These are phyloP conservation scores for Ophiosphaerella narmari DNA, from an alignment of 2,329 filamentous ascomycete genomes.

Conservation along the genomic window DNA sequence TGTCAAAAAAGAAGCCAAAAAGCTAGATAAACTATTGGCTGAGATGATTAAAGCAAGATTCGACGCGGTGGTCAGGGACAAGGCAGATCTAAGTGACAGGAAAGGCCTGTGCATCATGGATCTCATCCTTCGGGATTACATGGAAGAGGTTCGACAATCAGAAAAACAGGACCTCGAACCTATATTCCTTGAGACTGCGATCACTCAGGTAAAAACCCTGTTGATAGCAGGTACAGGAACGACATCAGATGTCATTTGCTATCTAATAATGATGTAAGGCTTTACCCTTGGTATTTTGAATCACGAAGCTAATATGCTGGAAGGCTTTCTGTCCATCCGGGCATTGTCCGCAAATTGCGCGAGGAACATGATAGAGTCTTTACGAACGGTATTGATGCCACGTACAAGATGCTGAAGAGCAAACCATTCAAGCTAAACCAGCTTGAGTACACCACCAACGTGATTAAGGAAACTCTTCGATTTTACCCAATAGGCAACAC, in stretches of 20 bases:
- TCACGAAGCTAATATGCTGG: not conserved
- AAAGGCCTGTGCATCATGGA: conserved; percentile 44
- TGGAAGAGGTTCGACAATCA: conserved; percentile 19
- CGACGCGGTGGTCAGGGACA: conserved; percentile 33
- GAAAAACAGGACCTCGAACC: conserved; percentile 30
- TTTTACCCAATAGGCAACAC: conserved; percentile 57
- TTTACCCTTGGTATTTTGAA: not conserved
- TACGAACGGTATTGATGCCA: conserved; percentile 46
- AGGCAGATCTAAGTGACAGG: conserved; percentile 43
- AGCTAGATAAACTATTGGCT: conserved; percentile 41
- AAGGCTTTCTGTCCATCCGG: conserved; percentile 32
- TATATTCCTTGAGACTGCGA: conserved; percentile 41
- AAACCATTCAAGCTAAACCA: conserved; percentile 56
- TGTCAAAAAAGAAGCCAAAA: conserved; percentile 8
- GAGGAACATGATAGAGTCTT: conserved; percentile 60
- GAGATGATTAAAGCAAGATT: conserved; percentile 46
- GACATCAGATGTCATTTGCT: conserved; percentile 42
- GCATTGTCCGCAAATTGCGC: conserved; percentile 38
- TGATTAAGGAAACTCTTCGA: conserved; percentile 60
- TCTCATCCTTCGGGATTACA: conserved; percentile 35
- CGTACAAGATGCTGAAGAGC: conserved; percentile 47
- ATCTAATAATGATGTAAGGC: conserved; percentile 29
- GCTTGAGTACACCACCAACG: conserved; percentile 57
- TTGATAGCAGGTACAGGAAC: conserved; percentile 53
- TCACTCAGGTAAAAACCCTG: conserved; percentile 48